A percentile compares a stretch with the other conserved stretches of the same genome.
Conservation (phyloP, 148 eudicot species). For the Cornus suecica region DNA sequence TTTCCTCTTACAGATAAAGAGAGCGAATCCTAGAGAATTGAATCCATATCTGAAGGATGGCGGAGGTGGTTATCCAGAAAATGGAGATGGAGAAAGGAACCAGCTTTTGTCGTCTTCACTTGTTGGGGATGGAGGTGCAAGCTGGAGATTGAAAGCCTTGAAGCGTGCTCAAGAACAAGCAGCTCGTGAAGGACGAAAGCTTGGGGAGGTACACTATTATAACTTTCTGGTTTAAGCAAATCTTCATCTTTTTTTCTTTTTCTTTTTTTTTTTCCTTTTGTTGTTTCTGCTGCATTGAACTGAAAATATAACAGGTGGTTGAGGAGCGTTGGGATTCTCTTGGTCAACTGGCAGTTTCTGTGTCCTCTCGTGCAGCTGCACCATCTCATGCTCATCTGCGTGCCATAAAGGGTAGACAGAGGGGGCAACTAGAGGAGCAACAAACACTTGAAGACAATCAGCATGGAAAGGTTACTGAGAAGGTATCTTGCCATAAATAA, state of each 20-base stretch:
- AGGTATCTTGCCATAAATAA: slow-evolving; percentile 29
- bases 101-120: slow-evolving; percentile 57
- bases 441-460: slow-evolving; percentile 28
- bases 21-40: slow-evolving; percentile 70
- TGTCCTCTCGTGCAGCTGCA: slow-evolving; percentile 75
- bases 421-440: slow-evolving; percentile 43
- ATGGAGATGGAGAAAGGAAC: slow-evolving; percentile 38
- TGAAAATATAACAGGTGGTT: slow-evolving; percentile 57
- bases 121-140: slow-evolving; percentile 98
- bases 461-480: slow-evolving; percentile 35
- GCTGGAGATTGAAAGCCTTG: slow-evolving; percentile 97
- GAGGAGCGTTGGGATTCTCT: slow-evolving; percentile 93
- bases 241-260: not conserved
- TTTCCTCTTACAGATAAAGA: slow-evolving; percentile 32
- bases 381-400: slow-evolving; percentile 88
- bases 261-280: too few species aligned
- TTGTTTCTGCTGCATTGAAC: not conserved
- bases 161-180: slow-evolving; percentile 94
- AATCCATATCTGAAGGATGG: slow-evolving; percentile 70
- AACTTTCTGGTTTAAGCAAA: slow-evolving; percentile 6
- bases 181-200: slow-evolving; percentile 71
- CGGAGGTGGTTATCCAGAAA: slow-evolving; percentile 85
- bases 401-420: slow-evolving; percentile 63
- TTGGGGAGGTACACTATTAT: slow-evolving; percentile 54
- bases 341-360: slow-evolving; percentile 81